Evolutionary conservation across 139 green algal genomes (phyloP).

Genomic region (Chlorella sp.): DNA sequence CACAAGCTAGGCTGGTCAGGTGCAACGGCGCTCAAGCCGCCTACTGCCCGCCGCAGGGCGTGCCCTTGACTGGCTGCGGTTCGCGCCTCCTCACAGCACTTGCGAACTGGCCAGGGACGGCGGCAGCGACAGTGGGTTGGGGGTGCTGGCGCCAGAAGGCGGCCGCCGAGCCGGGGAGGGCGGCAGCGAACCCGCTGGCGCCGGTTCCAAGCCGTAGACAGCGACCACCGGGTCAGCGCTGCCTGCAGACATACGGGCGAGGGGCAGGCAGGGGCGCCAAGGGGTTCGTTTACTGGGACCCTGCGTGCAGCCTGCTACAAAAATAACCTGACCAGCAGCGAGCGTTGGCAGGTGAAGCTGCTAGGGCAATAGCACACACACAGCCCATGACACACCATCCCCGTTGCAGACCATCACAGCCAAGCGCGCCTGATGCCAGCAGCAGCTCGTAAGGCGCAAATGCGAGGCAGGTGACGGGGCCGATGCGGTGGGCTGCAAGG

Average conservation of each 20-base stretch:
- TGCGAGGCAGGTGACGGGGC: constrained; percentile 76
- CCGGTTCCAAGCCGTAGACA: not conserved
- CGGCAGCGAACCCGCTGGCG: not conserved
- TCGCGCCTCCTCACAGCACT: too few relatives aligned
- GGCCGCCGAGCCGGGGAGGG: constrained; percentile 8
- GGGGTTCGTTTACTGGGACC: not conserved
- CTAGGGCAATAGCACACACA: too few relatives aligned
- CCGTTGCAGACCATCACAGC: not conserved
- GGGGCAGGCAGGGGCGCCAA: not conserved
- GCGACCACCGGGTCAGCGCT: constrained; percentile 16
- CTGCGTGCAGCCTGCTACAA: not conserved
- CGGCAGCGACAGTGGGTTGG: not conserved
- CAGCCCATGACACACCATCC: not conserved
- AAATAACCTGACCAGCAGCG: not conserved
- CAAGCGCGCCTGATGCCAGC: constrained; percentile 71
- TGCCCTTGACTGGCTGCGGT: too few relatives aligned
- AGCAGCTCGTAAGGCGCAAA: constrained; percentile 88
- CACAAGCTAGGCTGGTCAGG: too few relatives aligned
- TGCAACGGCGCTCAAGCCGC: too few relatives aligned
- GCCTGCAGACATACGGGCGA: not conserved
- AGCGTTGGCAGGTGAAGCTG: too few relatives aligned
- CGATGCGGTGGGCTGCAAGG: constrained; percentile 63
- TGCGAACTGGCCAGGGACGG: not conserved
- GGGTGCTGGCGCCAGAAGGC: not conserved
- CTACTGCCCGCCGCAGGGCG: too few relatives aligned